Evolutionary conservation across 148 eudicot genomes (phyloP), one percentile per base, ranked within the genome.

Genomic region (Rhododendron henanense): DNA sequence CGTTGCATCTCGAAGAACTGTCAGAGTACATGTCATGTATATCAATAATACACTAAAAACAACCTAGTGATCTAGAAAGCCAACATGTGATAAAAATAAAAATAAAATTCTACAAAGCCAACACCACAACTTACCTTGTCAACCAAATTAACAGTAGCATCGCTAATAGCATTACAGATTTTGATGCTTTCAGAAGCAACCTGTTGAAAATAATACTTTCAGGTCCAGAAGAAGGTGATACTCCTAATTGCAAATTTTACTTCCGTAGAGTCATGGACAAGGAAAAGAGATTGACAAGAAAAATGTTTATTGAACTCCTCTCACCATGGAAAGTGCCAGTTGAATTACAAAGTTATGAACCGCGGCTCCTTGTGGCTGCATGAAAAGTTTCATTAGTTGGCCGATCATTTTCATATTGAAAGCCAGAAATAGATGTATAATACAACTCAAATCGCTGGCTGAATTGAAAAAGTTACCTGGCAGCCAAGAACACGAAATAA

Each of bases 361-460:
- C 8, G 96, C 91, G 82, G 99, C 99, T 90, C 99, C 99, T 92
- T 97, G 96, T 83, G 99, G 98, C 99, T 97, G 98, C 93, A 94
- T 76, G 86, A 85, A 47, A 84, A 76, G 87, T 83, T 86, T 85
- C 48, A 48, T 69, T 25, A 84, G 4, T 7, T 16, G 15, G 23
- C 31, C 28, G 65, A 55, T 19, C 50, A 45, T 45, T 81, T 51
- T 16, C 73, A 37, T 82, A 31, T 10, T 28, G 61, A 65, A 50
- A 51, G 35, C 16, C 10, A 28, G 23, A 83, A 25, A 7, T 25
- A 63, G 31, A 78, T 35, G 76, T 16, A 45, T 45, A 10, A 45
- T 14, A 71, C 63, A n/a, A 6, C 37, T 45, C 45, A 16, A 13
- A 33, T 50, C 35, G 53, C 25, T 37, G 78, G 57, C 28, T 41